These are phyloP conservation scores for Haematococcus lacustris DNA, from an alignment of 139 green algal species.

Conservation along the genomic window DNA sequence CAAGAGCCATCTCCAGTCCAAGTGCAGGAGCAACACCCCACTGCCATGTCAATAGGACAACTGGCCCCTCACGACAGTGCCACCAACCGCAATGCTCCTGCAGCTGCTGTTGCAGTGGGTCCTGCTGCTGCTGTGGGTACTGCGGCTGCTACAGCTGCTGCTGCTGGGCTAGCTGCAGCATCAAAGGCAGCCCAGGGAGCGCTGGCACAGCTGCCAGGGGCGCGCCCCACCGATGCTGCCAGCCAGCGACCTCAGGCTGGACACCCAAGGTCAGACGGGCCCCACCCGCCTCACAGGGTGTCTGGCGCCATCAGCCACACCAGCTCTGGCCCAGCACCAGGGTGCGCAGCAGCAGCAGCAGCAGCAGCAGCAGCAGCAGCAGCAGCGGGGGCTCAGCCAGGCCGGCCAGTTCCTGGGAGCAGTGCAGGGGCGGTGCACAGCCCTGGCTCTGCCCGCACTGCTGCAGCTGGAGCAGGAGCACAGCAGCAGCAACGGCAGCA, in stretches of 20 bases:
- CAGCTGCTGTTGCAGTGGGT: too few relatives aligned
- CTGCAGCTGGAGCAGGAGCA: too few relatives aligned
- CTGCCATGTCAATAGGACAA: too few relatives aligned
- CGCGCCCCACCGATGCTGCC: background rate
- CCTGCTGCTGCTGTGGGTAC: too few relatives aligned
- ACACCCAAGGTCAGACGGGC: background rate
- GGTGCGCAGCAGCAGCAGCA: background rate
- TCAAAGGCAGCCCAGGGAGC: too few relatives aligned
- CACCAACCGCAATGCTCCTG: too few relatives aligned
- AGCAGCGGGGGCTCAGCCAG: background rate
- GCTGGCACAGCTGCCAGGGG: background rate
- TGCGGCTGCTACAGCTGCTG: too few relatives aligned
- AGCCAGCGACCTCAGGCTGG: background rate
- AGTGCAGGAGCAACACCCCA: too few relatives aligned
- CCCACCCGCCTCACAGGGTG: background rate
- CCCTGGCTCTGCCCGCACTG: background rate
- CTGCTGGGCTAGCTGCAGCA: too few relatives aligned
- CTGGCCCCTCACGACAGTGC: too few relatives aligned
- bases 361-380: background rate
- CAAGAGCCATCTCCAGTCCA: too few relatives aligned
- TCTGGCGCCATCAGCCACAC: background rate
- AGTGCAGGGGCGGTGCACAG: background rate
- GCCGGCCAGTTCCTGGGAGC: background rate
- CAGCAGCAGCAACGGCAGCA: constrained; percentile 6
- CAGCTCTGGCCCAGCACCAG: background rate